A percentile compares a stretch with the other conserved stretches of the same genome.
phyloP scores from a whole-genome alignment of 129 eudicot species.

The Arctium minus region DNA sequence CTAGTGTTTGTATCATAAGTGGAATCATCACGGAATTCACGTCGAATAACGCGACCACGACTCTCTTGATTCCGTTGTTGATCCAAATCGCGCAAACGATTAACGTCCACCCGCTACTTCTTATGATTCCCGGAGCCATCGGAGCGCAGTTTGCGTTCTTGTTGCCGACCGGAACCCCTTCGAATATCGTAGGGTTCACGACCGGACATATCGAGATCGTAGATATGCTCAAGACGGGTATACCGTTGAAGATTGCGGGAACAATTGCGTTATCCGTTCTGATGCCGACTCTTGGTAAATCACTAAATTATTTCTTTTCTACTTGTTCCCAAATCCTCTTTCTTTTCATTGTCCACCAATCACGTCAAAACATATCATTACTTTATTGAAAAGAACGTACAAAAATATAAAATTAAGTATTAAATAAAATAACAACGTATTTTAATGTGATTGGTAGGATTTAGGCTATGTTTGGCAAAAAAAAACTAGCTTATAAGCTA shows the following conservation, averaged over 20 bases:
- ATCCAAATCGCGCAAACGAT: conserved; percentile 73
- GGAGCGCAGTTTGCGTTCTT: conserved; percentile 81
- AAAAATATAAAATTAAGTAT: no score
- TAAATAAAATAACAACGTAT: no score
- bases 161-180: conserved; percentile 87
- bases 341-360: background rate
- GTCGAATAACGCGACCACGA: conserved; percentile 79
- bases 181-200: conserved; percentile 72
- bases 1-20: conserved; percentile 54
- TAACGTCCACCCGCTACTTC: conserved; percentile 64
- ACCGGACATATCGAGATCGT: conserved; percentile 64
- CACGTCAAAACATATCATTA: background rate
- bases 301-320: background rate
- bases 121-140: conserved; percentile 75
- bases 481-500: no score
- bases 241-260: conserved; percentile 60
- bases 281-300: conserved; percentile 86
- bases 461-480: background rate
- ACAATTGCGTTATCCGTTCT: conserved; percentile 43
- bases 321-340: background rate
- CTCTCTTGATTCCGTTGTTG: conserved; percentile 66
- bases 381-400: background rate
- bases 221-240: conserved; percentile 67
- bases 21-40: conserved; percentile 70
- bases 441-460: background rate